Evolutionary conservation across 2,329 filamentous ascomycete species (phyloP).

Genomic region (Falciphora oryzae): DNA sequence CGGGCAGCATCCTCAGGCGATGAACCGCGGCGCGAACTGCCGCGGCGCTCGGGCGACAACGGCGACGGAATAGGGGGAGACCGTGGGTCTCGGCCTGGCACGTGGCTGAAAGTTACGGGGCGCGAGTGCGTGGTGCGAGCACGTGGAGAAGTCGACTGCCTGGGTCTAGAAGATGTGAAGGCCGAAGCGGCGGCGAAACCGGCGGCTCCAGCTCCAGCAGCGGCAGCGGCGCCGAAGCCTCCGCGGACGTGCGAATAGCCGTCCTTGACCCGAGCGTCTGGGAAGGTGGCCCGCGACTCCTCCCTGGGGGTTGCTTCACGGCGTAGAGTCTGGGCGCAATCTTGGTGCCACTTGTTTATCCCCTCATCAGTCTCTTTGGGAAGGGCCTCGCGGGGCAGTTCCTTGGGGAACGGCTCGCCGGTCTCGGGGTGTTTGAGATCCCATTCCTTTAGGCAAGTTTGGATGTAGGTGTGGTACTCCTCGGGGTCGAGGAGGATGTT

Average conservation of each 20-base stretch:
- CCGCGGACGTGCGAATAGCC: conserved; percentile 25
- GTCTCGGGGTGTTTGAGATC: conserved; percentile 69
- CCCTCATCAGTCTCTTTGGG: conserved; percentile 67
- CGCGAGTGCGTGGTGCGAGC: conserved; percentile 16
- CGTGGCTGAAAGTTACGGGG: conserved; percentile 34
- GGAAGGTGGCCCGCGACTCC: conserved; percentile 19
- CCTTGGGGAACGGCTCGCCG: conserved; percentile 57
- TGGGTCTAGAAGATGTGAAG: conserved; percentile 6
- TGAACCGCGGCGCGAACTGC: conserved; percentile 26
- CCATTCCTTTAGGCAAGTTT: conserved; percentile 74
- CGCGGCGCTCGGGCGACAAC: conserved; percentile 19
- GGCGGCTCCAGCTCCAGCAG: too few species aligned
- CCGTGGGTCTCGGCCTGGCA: conserved; percentile 14
- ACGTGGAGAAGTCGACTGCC: conserved; percentile 5
- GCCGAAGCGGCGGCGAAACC: conserved; percentile 5
- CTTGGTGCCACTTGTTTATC: conserved; percentile 83
- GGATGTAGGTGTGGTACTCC: conserved; percentile 79
- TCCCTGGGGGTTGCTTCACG: conserved; percentile 46
- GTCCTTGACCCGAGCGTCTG: conserved; percentile 22
- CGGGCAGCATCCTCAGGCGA: conserved; percentile 35
- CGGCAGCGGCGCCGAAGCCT: conserved; percentile 12
- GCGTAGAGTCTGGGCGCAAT: conserved; percentile 65
- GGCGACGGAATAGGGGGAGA: conserved; percentile 8
- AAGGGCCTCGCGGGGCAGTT: conserved; percentile 57
- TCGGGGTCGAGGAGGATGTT: conserved; percentile 83